phyloP scores from a whole-genome alignment of 225 moss, liverwort and hornwort genomes.

The Pseudoscleropodium purum region DNA sequence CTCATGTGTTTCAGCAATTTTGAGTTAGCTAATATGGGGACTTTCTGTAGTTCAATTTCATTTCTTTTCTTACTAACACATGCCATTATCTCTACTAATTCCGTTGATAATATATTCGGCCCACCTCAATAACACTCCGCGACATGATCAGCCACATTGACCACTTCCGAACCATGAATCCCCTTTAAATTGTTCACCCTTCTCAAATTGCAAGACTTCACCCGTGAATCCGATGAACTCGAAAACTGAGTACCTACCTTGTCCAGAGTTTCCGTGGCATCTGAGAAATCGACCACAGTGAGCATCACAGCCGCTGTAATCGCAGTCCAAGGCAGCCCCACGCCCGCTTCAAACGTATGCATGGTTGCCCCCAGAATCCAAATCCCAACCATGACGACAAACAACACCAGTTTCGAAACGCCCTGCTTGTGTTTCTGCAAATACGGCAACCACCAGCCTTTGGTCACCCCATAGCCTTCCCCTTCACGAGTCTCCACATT shows the following conservation, averaged over 20 bases:
- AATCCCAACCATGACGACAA: constrained; percentile 30
- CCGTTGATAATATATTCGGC: neutral
- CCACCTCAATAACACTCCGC: neutral
- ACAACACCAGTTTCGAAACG: constrained; percentile 1
- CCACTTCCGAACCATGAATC: neutral
- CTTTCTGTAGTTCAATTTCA: neutral
- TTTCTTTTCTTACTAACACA: neutral
- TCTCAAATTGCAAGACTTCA: neutral
- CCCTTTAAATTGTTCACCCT: neutral
- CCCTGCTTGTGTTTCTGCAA: neutral
- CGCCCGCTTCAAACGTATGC: constrained; percentile 47
- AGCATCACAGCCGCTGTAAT: constrained; percentile 55
- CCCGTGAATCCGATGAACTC: neutral
- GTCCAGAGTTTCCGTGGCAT: constrained; percentile 71
- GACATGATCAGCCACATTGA: neutral
- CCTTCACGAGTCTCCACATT: neutral
- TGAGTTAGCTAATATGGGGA: neutral
- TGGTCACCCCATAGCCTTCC: neutral
- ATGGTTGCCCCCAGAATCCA: constrained; percentile 52
- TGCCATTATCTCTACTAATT: neutral
- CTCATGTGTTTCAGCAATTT: neutral
- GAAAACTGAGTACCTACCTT: constrained; percentile 7
- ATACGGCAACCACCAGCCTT: neutral
- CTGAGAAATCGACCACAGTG: constrained; percentile 65
- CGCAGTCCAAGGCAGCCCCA: constrained; percentile 74